Conservation (phyloP, 805 yeast genomes). For the Starmerella floricola region DNA sequence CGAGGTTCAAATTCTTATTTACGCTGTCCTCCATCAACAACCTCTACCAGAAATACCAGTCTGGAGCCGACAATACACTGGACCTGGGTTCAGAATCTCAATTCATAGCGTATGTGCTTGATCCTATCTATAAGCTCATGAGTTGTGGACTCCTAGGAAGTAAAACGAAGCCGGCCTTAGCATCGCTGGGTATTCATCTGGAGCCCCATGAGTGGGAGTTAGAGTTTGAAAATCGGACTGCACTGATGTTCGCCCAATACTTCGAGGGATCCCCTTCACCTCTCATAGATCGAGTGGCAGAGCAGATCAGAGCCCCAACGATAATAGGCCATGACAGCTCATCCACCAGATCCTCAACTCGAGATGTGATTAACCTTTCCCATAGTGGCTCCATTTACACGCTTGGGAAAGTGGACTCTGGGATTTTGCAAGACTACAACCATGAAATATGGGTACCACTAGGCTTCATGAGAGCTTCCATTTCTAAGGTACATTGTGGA, state of each 20-base stretch:
- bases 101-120: constrained; percentile 50
- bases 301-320: no score
- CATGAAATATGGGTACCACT: no score
- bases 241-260: constrained; percentile 4
- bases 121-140: constrained; percentile 69
- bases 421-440: no score
- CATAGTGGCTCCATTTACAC: no score
- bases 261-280: constrained; percentile 6
- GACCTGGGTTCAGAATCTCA: constrained; percentile 17
- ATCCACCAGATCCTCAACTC: no score
- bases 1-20: constrained; percentile 51
- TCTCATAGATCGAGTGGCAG: constrained; percentile 4
- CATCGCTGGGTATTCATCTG: constrained; percentile 32
- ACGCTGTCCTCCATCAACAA: constrained; percentile 52
- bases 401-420: no score
- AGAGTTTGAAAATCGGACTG: constrained; percentile 4
- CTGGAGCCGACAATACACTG: neutral
- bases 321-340: no score
- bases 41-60: constrained; percentile 31
- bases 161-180: constrained; percentile 36
- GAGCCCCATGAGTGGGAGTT: neutral
- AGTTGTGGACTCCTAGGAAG: constrained; percentile 45
- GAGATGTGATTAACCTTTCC: no score
- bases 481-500: no score
- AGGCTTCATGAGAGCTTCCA: no score